Evolutionary conservation across 2,329 filamentous ascomycete species (phyloP), one percentile per base, ranked within the genome.

Genomic region (Penicillium sp.): DNA sequence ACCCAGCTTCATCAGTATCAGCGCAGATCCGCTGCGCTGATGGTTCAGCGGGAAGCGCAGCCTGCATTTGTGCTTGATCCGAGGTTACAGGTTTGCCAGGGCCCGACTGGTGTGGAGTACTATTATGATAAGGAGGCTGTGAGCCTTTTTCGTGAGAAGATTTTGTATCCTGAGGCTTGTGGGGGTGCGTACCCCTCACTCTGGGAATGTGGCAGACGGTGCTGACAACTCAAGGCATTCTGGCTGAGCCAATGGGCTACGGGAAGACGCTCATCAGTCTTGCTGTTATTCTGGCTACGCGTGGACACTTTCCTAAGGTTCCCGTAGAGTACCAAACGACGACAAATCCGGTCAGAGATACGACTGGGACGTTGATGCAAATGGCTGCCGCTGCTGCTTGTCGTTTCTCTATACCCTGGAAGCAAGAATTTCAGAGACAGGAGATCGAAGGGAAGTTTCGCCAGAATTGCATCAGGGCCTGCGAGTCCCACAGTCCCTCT

Each of bases 251-350:
- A 13, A 77, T 77, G 74, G 78, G 78, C 27, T 72, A 75, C 39
- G 91, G 92, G 0, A 97, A 96, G 72, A 96, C 92, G 0, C 71
- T 96, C 22, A 95, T 96, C 10, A 92, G 87, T 55, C 72, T 97
- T 14, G 78, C 86, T 6, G 72, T 89, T 2, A 83, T 96, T 33
- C 74, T 95, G 22, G 84, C 89, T 2, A 95, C 89, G 0, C 83
- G 80, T 59, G 76, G 83, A 28, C 80, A 91, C 53, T 79, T 83
- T 10, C 80, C 88, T 4, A 71, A 76, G 14, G 79, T 86, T 3
- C 86, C 91, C 2, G 77, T 83, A 3, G 66, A 84, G 45, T 81
- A 86, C 62, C 72, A 78, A 58, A 75, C 41, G 58, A 70, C 34
- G 49, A 73, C 30, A 2, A 39, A 70, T 60, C 57, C 74, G 57